Conservation (phyloP, 108 stramenopile genomes). For the Pseudonitzschia multiseries region DNA sequence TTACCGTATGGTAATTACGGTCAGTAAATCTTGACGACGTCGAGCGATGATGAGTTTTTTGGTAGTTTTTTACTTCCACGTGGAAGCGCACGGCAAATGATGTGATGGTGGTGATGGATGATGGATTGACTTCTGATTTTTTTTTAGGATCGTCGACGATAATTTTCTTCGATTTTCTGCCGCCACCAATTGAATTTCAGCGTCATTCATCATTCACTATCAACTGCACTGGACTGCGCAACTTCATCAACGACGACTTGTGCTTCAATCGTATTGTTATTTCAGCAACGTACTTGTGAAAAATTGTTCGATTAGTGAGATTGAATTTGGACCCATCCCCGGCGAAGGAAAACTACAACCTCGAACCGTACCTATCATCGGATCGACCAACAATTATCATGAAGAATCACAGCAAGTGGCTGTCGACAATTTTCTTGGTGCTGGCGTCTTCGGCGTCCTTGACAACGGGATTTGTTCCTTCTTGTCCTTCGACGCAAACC, state of each 20-base stretch:
- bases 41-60: background rate
- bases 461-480: background rate
- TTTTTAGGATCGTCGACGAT: background rate
- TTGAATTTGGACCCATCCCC: too few relatives aligned
- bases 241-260: too few relatives aligned
- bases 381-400: background rate
- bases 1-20: too few relatives aligned
- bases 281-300: background rate
- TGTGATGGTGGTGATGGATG: background rate
- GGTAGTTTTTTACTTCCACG: background rate
- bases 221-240: background rate
- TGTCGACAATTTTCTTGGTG: background rate
- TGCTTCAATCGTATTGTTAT: background rate
- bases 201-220: background rate
- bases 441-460: background rate
- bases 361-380: background rate
- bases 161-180: constrained; percentile 10
- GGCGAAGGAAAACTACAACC: background rate
- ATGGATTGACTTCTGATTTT: background rate
- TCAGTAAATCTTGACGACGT: too few relatives aligned
- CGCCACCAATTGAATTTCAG: background rate
- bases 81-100: background rate
- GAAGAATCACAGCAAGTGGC: background rate
- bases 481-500: background rate
- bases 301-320: too few relatives aligned